phyloP scores from a whole-genome alignment of 148 eudicot species.

The Diospyros lotus region DNA sequence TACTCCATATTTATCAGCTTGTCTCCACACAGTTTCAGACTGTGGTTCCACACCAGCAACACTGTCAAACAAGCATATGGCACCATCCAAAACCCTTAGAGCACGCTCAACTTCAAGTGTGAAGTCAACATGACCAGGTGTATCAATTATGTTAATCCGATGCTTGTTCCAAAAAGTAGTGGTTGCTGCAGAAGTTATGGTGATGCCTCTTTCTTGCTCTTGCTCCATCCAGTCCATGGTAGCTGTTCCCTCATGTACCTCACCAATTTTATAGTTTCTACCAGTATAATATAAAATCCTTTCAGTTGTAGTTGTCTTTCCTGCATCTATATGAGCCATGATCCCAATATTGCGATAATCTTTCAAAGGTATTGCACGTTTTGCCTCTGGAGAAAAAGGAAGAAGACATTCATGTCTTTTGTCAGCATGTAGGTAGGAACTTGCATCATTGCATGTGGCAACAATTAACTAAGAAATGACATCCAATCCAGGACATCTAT shows the following conservation, averaged over 20 bases:
- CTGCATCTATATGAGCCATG: constrained; percentile 99
- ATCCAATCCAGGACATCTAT: not conserved
- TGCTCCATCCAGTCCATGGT: constrained; percentile 99
- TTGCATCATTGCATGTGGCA: not conserved
- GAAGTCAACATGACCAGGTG: constrained; percentile 99
- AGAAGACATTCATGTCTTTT: constrained; percentile 2
- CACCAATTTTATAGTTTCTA: constrained; percentile 95
- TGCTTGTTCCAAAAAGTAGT: constrained; percentile 95
- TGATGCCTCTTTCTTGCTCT: constrained; percentile 98
- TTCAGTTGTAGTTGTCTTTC: constrained; percentile 97
- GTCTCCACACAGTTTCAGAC: constrained; percentile 99
- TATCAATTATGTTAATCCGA: constrained; percentile 94
- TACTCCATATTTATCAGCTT: constrained; percentile 98
- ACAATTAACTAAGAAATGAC: not conserved
- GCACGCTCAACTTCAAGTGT: constrained; percentile 99
- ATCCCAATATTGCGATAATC: constrained; percentile 98
- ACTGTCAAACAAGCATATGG: constrained; percentile 95
- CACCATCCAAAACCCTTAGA: constrained; percentile 97
- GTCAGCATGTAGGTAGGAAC: constrained; percentile 11
- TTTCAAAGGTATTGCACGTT: constrained; percentile 61
- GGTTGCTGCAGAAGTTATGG: constrained; percentile 98
- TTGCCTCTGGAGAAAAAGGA: constrained; percentile 37
- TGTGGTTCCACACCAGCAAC: constrained; percentile 99
- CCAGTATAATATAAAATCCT: constrained; percentile 88
- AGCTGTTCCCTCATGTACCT: constrained; percentile 97